Conservation (phyloP, 805 yeast genomes). For the Zygosaccharomyces gambellarensis region DNA sequence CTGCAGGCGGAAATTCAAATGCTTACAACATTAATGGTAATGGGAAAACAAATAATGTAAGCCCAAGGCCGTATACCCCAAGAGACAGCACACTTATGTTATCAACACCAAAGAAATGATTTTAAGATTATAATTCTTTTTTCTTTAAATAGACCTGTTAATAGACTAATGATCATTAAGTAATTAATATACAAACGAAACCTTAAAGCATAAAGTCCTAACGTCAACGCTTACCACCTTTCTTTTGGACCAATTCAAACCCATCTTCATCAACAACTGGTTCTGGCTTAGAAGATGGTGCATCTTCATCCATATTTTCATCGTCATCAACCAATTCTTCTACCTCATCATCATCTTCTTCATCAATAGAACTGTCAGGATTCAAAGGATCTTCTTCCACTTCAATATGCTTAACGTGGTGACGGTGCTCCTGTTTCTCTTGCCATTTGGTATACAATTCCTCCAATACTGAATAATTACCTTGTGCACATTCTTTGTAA, state of each 20-base stretch:
- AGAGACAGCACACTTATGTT: slow-evolving; percentile 14
- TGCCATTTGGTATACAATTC: slow-evolving; percentile 55
- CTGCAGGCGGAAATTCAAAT: slow-evolving; percentile 8
- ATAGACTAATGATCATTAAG: neutral
- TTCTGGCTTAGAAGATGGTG: slow-evolving; percentile 25
- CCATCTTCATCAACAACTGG: slow-evolving; percentile 93
- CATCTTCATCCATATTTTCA: slow-evolving; percentile 31
- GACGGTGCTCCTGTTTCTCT: slow-evolving; percentile 42
- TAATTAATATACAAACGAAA: neutral
- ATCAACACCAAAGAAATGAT: slow-evolving; percentile 12
- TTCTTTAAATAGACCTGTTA: slow-evolving; percentile 3
- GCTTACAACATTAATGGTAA: slow-evolving; percentile 4
- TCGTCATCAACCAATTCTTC: slow-evolving; percentile 35
- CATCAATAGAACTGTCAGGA: slow-evolving; percentile 46
- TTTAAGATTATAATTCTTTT: neutral
- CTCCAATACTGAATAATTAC: slow-evolving; percentile 54
- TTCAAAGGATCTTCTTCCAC: slow-evolving; percentile 59
- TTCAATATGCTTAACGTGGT: slow-evolving; percentile 34
- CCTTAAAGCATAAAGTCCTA: neutral
- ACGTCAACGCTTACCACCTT: slow-evolving; percentile 49
- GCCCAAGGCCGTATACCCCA: slow-evolving; percentile 20
- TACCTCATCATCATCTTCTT: slow-evolving; percentile 39
- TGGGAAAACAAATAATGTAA: slow-evolving; percentile 6
- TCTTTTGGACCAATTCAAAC: slow-evolving; percentile 78
- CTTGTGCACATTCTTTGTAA: slow-evolving; percentile 57